Evolutionary conservation across 768 basidiomycete species (phyloP).

Genomic region (Paxillus ammoniavirescens): DNA sequence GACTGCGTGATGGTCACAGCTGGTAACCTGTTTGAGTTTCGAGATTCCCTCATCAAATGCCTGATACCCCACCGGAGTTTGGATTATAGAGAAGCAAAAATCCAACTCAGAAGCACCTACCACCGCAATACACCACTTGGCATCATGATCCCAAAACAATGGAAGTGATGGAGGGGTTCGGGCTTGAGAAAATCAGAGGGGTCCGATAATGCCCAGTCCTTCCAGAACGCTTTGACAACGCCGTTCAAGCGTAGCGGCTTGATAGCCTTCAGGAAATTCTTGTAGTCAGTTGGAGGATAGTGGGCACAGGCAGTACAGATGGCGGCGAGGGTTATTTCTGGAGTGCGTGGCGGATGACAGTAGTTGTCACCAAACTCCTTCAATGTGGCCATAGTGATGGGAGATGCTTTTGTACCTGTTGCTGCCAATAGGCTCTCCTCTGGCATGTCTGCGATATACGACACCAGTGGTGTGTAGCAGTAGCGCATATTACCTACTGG

Average conservation of each 20-base stretch:
- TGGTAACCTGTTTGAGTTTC: constrained; percentile 40
- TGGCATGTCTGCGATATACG: constrained; percentile 21
- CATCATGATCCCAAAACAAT: constrained; percentile 40
- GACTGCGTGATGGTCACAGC: constrained; percentile 37
- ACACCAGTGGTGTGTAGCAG: constrained; percentile 21
- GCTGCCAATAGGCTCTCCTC: constrained; percentile 1
- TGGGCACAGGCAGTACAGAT: constrained; percentile 2
- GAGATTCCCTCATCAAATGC: constrained; percentile 41
- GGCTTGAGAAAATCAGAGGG: constrained; percentile 34
- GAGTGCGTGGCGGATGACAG: constrained; percentile 24
- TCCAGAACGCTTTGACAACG: constrained; percentile 19
- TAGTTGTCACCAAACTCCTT: constrained; percentile 31
- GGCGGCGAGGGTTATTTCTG: constrained; percentile 19
- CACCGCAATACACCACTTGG: constrained; percentile 36
- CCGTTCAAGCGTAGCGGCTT: constrained; percentile 4
- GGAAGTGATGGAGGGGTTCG: constrained; percentile 40
- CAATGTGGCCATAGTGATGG: constrained; percentile 29
- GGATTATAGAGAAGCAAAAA: constrained; percentile 36
- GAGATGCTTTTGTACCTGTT: constrained; percentile 25
- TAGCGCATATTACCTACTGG: constrained; percentile 17
- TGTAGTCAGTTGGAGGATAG: constrained; percentile 1
- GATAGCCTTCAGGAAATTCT: background rate
- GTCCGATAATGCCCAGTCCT: constrained; percentile 33
- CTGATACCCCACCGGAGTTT: constrained; percentile 33
- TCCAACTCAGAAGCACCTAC: constrained; percentile 34